Percentiles rank a stretch among this genome's conserved stretches.
phyloP scores from a whole-genome alignment of 2,329 filamentous ascomycete species.

The Chaetoscypha palmicola region DNA sequence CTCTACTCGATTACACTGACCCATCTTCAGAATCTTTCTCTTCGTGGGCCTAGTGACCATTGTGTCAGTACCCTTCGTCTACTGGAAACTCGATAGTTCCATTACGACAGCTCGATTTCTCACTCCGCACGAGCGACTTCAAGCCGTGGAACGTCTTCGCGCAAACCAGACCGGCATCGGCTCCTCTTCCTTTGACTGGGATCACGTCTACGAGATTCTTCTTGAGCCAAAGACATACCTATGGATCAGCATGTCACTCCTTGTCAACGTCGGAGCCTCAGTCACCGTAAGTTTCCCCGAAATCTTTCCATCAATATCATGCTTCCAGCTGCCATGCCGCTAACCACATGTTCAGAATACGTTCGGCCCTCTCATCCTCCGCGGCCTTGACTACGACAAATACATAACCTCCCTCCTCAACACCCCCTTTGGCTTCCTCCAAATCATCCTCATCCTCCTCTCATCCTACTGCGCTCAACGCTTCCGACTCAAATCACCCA shows the following conservation, averaged over 20 bases:
- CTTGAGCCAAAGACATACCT: conserved; percentile 49
- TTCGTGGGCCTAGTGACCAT: conserved; percentile 57
- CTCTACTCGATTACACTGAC: conserved; percentile 32
- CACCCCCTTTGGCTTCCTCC: conserved; percentile 59
- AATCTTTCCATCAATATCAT: too few relatives aligned
- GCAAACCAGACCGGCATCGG: conserved; percentile 71
- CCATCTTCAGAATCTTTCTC: conserved; percentile 61
- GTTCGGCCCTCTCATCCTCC: conserved; percentile 4
- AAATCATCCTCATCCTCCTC: conserved; percentile 51
- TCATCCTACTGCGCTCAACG: conserved; percentile 52
- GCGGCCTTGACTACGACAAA: conserved; percentile 43
- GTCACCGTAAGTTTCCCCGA: conserved; percentile 36
- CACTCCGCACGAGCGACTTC: conserved; percentile 56
- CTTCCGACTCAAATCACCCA: conserved; percentile 47
- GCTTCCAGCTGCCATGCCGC: too few relatives aligned
- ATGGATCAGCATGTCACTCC: conserved; percentile 52
- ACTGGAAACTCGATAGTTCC: conserved; percentile 53
- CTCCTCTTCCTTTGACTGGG: conserved; percentile 60
- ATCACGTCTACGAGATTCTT: conserved; percentile 50
- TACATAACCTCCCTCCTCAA: conserved; percentile 54
- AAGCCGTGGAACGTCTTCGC: conserved; percentile 65
- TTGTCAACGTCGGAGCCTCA: conserved; percentile 56
- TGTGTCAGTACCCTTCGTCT: conserved; percentile 48
- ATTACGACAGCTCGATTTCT: conserved; percentile 45
- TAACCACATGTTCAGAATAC: background rate